Evolutionary conservation across 768 basidiomycete species (phyloP), one percentile per base, ranked within the genome.

Genomic region (Suillus brevipes): DNA sequence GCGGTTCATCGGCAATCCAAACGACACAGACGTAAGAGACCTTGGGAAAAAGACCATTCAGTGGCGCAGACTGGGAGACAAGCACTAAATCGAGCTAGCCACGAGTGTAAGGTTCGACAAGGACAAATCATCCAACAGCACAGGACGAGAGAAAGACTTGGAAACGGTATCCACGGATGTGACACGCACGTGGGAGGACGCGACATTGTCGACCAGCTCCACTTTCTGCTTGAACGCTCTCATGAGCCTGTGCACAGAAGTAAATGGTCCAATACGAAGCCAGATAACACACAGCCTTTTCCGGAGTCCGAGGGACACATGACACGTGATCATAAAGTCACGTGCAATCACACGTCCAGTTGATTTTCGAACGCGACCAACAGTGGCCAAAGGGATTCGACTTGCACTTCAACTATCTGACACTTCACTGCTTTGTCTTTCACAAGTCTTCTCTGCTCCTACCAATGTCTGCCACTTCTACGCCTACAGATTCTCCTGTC

Each of bases 401-500:
- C 36, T 53, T 45, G 4, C 25, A 42, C 63, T 40, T 42, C 18
- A 31, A 66, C 65, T 36, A 50, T 31, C 25, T 45, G 56, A 43
- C 16, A 57, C n/a, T 57, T 18, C n/a, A 2, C 55, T 43, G 16
- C 55, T 37, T 59, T 65, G 34, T 57, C 25, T 40, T 42, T 37
- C 47, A 31, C 6, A 43, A 36, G 7, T 56, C 23, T 13, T 31
- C 18, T 58, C 25, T 12, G 5, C 14, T 40, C 9, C 23, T 58
- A 25, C 37, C 20, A 36, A 90, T 90, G 77, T 82, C 87, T 60
- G 66, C 80, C 43, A 80, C 83, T 20, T 69, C 85, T 40, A 86
- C 89, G 28, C 87, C 89, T 66, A 86, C 80, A 65, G 88, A 89
- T 68, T 91, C 91, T 49, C 90, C 92, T 61, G 74, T 76, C 56